Base-by-base conservation (phyloP, 2,329 filamentous ascomycete species). In the Colletotrichum limetticola region DNA sequence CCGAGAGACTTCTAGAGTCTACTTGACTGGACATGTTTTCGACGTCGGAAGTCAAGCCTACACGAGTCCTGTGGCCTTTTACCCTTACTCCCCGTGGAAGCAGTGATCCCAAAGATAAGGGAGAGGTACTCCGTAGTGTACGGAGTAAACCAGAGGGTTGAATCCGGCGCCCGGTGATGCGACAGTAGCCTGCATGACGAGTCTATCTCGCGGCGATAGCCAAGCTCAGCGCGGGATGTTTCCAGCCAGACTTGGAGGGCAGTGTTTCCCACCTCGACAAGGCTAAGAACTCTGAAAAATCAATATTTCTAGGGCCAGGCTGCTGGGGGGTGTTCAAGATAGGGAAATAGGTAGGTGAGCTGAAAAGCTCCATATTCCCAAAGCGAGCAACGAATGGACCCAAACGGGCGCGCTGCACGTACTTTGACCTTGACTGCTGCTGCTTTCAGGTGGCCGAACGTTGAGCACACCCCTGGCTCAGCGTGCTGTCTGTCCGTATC, bases 21-120 rank as follows among this genome's bases (percentile, higher is more conserved):
- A n/a, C 19, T 22, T 49, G 19, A 49, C 42, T 49, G 26, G 28
- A 35, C n/a, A 53, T 55, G 61, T 32, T 42, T 8, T 55, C 46
- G 6, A n/a, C 8, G 14, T 37, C 9, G n/a, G 26, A 22, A 55
- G 28, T 28, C 28, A 55, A 37, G 46, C 30, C 9, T 32, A 37
- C 35, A 46, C 16, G 5, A 57, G 52, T 42, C 52, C 30, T 4
- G 12, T 26, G 62, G 24, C 52, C 30, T 57, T 46, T 19, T n/a
- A 24, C 16, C 24, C 5, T 22, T 35, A 16, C 37, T 16, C 9
- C 24, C 32, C 32, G 32, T 12, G 22, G n/a, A 3, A 11, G 35
- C 52, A 64, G 53, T 59, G 59, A 26, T 53, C 16, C 5, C 37
- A 68, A 30, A 72, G 69, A 72, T 72, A 72, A 70, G 46, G 46